Conservation (phyloP, 768 basidiomycete genomes). For the Mycena filopes region DNA sequence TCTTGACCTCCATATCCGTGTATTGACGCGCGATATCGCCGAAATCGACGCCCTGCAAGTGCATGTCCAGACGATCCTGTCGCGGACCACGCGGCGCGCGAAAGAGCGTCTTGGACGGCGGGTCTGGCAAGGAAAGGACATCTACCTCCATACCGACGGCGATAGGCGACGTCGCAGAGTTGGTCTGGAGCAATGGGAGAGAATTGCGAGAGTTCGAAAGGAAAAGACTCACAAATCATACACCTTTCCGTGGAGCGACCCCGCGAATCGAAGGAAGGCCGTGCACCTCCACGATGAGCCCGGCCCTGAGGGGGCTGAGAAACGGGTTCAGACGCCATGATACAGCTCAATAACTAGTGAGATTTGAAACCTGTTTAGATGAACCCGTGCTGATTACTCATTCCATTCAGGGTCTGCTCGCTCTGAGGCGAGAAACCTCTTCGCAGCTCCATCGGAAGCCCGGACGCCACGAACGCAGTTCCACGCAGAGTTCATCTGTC, state of each 20-base stretch:
- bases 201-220: conserved; percentile 58
- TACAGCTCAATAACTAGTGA: too few species aligned
- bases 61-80: conserved; percentile 54
- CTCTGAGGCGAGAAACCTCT: too few species aligned
- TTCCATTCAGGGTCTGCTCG: too few species aligned
- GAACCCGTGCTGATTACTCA: too few species aligned
- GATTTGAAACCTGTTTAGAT: too few species aligned
- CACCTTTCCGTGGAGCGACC: conserved; percentile 22
- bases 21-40: conserved; percentile 65
- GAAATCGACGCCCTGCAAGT: conserved; percentile 59
- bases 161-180: conserved; percentile 43
- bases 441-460: too few species aligned
- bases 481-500: too few species aligned
- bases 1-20: conserved; percentile 62
- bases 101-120: conserved; percentile 86
- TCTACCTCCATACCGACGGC: conserved; percentile 56
- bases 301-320: too few species aligned
- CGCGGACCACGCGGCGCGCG: conserved; percentile 66
- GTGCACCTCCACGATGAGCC: too few species aligned
- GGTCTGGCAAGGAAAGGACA: conserved; percentile 68
- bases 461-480: too few species aligned
- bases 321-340: too few species aligned
- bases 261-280: not conserved
- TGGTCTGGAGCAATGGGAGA: conserved; percentile 58
- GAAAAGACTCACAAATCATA: not conserved